Base-by-base conservation (phyloP, 768 basidiomycete species). In the Boletus vermiculosoides region DNA sequence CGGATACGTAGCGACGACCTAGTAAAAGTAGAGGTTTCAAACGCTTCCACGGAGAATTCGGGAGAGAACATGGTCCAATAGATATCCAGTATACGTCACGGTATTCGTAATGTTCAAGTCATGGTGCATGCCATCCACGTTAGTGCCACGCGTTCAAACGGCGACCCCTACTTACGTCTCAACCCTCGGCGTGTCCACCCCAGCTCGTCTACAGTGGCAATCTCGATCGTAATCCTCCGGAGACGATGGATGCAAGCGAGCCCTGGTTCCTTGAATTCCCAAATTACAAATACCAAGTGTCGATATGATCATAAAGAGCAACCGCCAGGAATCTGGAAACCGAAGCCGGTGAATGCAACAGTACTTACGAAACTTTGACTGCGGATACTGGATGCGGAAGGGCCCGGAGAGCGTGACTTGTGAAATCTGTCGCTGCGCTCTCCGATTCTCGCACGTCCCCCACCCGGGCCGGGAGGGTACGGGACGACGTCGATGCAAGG, bases 301-400 rank as follows among this genome's bases (percentile, higher is more conserved):
- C 44, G 34, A 52, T 31, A 51, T 52, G 60, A 41, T 45, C 6
- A 40, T 5, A 22, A 52, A 39, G 33, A 15, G 7, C 11, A 31
- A 16, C 20, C 22, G 47, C 23, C 20, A 18, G 18, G 31, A 23
- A 22, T n/a, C 41, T 20, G 7, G 4, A 33, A 48, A 16, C 6
- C 9, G 34, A 56, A 52, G 28, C 25, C 11, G 4, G 46, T 7
- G 44, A 5, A 11, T 16, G 4, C 23, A 25, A 40, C 33, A 12
- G 28, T 42, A n/a, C n/a, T n/a, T n/a, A 15, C 15, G 28, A 48
- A 20, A 47, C 23, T 10, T 46, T 39, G 39, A 47, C 47, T 52
- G 33, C 60, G 56, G 54, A 36, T 15, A 16, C 54, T 20, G 42
- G 47, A 41, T 22, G 28, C 54, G 54, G 63, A 56, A 65, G 52